Conservation (phyloP, 2,329 filamentous ascomycete species). For the Venturia oleaginea region DNA sequence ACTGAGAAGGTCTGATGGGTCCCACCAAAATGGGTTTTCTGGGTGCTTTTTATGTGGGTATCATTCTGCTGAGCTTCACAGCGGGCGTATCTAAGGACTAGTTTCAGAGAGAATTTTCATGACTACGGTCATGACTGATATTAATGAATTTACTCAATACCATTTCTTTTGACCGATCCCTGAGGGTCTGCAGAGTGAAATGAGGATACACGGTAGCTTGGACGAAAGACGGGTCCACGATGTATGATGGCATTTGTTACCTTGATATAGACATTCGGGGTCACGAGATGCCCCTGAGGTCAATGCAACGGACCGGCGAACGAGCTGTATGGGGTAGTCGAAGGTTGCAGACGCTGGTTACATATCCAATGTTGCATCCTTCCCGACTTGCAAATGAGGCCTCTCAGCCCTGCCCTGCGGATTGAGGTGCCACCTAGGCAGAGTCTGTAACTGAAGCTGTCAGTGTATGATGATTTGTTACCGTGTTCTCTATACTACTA, state of each 20-base stretch:
- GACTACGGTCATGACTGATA: not conserved
- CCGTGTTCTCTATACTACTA: no score
- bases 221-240: not conserved
- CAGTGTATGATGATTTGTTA: no score
- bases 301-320: not conserved
- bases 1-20: slow-evolving; percentile 1
- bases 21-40: not conserved
- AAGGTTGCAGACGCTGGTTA: not conserved
- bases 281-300: not conserved
- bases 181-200: not conserved
- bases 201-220: no score
- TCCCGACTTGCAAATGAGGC: not conserved
- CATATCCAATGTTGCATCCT: not conserved
- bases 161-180: not conserved
- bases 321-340: not conserved
- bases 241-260: slow-evolving; percentile 2
- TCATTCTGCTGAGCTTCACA: not conserved
- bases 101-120: not conserved
- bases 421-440: not conserved
- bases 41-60: not conserved
- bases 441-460: no score
- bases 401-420: not conserved
- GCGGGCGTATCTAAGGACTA: not conserved
- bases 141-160: not conserved
- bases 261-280: not conserved